These are phyloP conservation scores for Allium fistulosum DNA, from an alignment of 106 monocot genomes.

Conservation along the genomic window DNA sequence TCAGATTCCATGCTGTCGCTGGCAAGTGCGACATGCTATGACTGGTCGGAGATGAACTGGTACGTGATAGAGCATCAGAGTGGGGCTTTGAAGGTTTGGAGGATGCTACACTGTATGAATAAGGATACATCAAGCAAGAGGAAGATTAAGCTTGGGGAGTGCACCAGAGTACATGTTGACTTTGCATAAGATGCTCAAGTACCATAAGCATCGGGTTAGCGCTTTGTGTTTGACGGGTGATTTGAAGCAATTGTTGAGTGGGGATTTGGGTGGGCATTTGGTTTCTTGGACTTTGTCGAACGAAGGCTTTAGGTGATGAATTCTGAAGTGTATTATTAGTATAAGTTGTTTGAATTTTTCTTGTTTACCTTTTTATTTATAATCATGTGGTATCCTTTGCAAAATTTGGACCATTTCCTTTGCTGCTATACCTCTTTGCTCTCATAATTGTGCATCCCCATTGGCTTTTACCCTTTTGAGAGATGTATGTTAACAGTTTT, in stretches of 20 bases:
- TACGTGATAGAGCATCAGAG: conserved; percentile 94
- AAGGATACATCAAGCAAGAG: conserved; percentile 16
- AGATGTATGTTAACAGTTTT: too few species aligned
- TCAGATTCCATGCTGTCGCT: conserved; percentile 80
- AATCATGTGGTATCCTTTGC: too few species aligned
- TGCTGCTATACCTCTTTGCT: too few species aligned
- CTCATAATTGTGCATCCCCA: too few species aligned
- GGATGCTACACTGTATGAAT: conserved; percentile 62
- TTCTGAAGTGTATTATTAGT: neutral
- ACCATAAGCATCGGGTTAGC: conserved; percentile 81
- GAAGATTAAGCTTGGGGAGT: conserved; percentile 21
- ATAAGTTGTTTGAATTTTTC: neutral
- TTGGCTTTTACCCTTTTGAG: too few species aligned
- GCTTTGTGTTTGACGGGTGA: conserved; percentile 68
- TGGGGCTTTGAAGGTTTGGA: conserved; percentile 92
- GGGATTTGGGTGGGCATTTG: conserved; percentile 62
- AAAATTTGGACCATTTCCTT: too few species aligned
- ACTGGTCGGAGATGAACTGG: conserved; percentile 92
- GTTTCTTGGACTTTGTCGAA: conserved; percentile 83
- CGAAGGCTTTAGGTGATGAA: conserved; percentile 36
- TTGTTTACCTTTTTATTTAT: too few species aligned
- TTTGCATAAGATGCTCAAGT: conserved; percentile 70
- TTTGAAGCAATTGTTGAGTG: conserved; percentile 75
- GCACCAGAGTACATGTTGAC: conserved; percentile 59
- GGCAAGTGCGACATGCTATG: conserved; percentile 33